Percentiles rank a stretch among this genome's conserved stretches.
These are phyloP conservation scores for Suillus clintonianus DNA, from an alignment of 768 basidiomycete species.

Conservation along the genomic window DNA sequence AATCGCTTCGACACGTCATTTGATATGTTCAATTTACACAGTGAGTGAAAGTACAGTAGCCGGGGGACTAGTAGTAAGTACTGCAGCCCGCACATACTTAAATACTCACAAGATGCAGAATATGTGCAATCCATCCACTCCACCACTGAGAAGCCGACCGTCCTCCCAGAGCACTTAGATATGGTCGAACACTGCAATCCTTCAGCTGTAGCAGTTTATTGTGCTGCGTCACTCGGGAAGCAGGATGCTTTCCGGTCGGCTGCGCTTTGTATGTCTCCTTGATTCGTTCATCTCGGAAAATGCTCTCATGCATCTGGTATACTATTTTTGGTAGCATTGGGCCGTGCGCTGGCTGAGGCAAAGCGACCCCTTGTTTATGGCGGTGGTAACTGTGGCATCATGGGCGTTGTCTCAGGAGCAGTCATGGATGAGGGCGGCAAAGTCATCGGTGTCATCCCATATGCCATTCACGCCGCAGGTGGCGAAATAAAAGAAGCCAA, in stretches of 20 bases:
- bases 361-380: constrained; percentile 79
- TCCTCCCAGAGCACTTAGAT: constrained; percentile 13
- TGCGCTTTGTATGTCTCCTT: constrained; percentile 59
- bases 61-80: too few species aligned
- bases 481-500: constrained; percentile 58
- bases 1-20: too few species aligned
- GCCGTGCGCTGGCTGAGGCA: constrained; percentile 63
- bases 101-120: constrained; percentile 16
- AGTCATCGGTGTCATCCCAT: constrained; percentile 78
- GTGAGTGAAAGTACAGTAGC: too few species aligned
- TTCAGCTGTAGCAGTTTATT: constrained; percentile 74
- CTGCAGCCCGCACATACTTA: constrained; percentile 13
- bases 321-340: constrained; percentile 54
- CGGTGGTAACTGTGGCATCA: constrained; percentile 80
- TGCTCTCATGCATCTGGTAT: constrained; percentile 5
- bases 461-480: constrained; percentile 69
- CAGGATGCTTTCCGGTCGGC: constrained; percentile 62
- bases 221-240: constrained; percentile 73
- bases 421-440: constrained; percentile 66
- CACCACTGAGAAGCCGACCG: constrained; percentile 1
- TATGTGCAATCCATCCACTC: constrained; percentile 14
- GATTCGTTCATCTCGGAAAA: neutral
- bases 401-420: constrained; percentile 77
- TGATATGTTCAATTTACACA: too few species aligned
- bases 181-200: constrained; percentile 33